Evolutionary conservation across 768 basidiomycete genomes (phyloP).

Genomic region (Calocybe gangraenosa): DNA sequence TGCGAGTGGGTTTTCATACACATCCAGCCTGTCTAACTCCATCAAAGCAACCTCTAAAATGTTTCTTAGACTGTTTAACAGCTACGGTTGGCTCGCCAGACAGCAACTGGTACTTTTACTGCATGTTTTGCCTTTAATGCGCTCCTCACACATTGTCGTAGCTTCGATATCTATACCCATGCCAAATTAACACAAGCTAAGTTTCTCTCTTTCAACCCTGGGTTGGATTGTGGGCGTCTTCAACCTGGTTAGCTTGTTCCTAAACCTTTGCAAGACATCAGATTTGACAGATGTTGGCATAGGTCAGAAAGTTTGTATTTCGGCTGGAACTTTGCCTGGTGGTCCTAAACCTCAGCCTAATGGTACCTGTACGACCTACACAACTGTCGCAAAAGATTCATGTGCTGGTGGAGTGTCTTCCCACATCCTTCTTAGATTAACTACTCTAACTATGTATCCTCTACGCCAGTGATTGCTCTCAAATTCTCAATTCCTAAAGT

Average conservation of each 20-base stretch:
- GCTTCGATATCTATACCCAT: constrained; percentile 13
- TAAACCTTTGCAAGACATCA: too few species aligned
- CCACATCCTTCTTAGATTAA: background rate
- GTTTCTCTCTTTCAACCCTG: constrained; percentile 14
- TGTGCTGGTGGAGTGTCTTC: constrained; percentile 8
- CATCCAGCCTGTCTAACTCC: too few species aligned
- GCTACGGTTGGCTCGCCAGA: constrained; percentile 4
- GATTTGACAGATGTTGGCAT: too few species aligned
- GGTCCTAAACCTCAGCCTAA: constrained; percentile 8
- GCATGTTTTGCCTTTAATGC: background rate
- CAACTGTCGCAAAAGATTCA: constrained; percentile 8
- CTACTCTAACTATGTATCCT: background rate
- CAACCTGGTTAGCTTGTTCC: constrained; percentile 7
- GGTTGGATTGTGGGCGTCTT: constrained; percentile 9
- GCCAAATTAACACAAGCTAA: constrained; percentile 12
- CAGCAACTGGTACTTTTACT: background rate
- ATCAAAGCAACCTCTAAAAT: too few species aligned
- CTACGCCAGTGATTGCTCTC: constrained; percentile 10
- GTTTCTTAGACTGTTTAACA: background rate
- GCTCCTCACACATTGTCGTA: background rate
- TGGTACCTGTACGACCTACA: constrained; percentile 17
- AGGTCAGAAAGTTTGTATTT: constrained; percentile 17
- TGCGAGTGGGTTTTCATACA: too few species aligned
- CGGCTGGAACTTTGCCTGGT: constrained; percentile 13
- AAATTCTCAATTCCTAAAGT: constrained; percentile 17